These are phyloP conservation scores for Moelleriella libera DNA, from an alignment of 2,329 filamentous ascomycete species.

Conservation along the genomic window DNA sequence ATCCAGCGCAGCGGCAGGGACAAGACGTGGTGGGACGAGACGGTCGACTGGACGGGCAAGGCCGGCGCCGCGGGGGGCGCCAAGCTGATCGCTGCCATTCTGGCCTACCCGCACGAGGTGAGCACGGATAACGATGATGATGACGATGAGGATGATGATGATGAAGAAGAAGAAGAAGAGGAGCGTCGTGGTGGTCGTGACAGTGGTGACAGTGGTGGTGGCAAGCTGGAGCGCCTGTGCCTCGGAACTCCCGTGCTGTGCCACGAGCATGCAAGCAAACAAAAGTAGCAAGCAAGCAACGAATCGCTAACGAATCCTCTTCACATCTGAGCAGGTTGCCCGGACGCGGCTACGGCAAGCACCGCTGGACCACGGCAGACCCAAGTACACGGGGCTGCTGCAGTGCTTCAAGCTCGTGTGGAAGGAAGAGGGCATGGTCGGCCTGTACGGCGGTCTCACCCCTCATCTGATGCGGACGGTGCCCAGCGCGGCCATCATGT, in stretches of 20 bases:
- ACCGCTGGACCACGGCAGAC: conserved; percentile 53
- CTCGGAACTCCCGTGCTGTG: too few relatives aligned
- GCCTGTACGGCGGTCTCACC: conserved; percentile 80
- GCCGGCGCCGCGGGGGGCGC: conserved; percentile 66
- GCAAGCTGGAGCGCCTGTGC: too few relatives aligned
- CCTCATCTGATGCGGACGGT: conserved; percentile 86
- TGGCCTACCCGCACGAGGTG: conserved; percentile 89
- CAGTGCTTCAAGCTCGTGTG: conserved; percentile 83
- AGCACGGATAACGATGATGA: conserved; percentile 8
- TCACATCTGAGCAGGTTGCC: conserved; percentile 40
- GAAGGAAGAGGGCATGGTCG: conserved; percentile 75
- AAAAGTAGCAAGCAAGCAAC: too few relatives aligned
- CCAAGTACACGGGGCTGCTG: conserved; percentile 77
- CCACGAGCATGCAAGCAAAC: too few relatives aligned
- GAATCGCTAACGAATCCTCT: too few relatives aligned
- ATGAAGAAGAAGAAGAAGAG: neutral
- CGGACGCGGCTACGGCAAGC: conserved; percentile 76
- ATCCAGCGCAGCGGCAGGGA: conserved; percentile 43
- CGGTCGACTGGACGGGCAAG: conserved; percentile 67
- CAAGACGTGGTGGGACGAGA: conserved; percentile 58
- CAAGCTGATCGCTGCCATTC: conserved; percentile 70
- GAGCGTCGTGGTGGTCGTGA: too few relatives aligned
- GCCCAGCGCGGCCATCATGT: conserved; percentile 90
- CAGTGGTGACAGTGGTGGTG: too few relatives aligned
- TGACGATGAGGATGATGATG: neutral